Conservation (phyloP, 345 rosid species). For the Mallotus nudiflorus region DNA sequence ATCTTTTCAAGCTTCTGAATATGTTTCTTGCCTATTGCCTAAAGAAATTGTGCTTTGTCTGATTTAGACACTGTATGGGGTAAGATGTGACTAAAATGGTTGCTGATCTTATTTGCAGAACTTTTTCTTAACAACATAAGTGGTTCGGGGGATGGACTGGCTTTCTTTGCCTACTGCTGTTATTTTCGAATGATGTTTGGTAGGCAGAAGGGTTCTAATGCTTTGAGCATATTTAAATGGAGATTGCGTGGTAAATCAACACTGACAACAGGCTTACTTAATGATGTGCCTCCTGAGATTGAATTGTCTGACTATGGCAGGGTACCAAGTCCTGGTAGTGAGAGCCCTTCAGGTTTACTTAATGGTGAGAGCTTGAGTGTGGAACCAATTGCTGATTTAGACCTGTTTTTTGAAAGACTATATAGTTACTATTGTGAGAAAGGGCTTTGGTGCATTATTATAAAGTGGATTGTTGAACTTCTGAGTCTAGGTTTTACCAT, state of each 20-base stretch:
- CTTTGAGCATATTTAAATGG: slow-evolving; percentile 65
- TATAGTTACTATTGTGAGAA: slow-evolving; percentile 94
- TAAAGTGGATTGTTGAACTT: slow-evolving; percentile 95
- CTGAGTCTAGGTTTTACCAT: slow-evolving; percentile 85
- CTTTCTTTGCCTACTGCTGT: slow-evolving; percentile 48
- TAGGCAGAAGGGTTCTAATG: slow-evolving; percentile 60
- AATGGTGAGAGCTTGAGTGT: slow-evolving; percentile 83
- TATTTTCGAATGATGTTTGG: slow-evolving; percentile 80
- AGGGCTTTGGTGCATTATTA: slow-evolving; percentile 93
- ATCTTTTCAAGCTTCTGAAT: background rate
- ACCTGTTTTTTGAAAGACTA: slow-evolving; percentile 86
- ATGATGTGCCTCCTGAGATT: slow-evolving; percentile 77
- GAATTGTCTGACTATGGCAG: slow-evolving; percentile 85
- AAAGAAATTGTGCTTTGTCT: background rate
- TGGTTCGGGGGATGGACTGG: slow-evolving; percentile 83
- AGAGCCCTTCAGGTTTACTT: slow-evolving; percentile 94
- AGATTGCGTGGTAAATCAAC: slow-evolving; percentile 68
- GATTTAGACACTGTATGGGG: background rate
- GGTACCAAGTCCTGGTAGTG: slow-evolving; percentile 90
- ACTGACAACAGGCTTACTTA: slow-evolving; percentile 73
- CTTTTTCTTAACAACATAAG: slow-evolving; percentile 20
- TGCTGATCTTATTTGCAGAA: slow-evolving; percentile 12
- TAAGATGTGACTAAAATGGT: background rate
- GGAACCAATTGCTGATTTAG: slow-evolving; percentile 88
- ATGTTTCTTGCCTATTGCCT: background rate